These are phyloP conservation scores for Selaginella tamariscina DNA, from an alignment of 75 land plant genomes.

Conservation along the genomic window DNA sequence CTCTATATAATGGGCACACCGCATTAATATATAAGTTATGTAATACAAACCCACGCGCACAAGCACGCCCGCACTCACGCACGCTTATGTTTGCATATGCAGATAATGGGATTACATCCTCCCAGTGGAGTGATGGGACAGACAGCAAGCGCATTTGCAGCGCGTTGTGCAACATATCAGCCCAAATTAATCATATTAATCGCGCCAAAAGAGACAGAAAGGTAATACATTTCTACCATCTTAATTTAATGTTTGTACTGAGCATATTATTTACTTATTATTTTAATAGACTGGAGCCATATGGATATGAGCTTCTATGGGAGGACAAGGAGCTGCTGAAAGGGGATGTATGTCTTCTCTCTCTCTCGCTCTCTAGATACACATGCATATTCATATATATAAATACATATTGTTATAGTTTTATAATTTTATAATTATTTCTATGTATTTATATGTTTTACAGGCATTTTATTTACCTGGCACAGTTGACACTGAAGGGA, in stretches of 20 bases:
- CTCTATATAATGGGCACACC: neutral
- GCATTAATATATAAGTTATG: neutral
- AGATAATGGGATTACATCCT: constrained; percentile 97
- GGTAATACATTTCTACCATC: too few species aligned
- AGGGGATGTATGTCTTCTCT: neutral
- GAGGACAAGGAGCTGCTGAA: neutral
- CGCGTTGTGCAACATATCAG: constrained; percentile 56
- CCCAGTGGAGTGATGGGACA: constrained; percentile 68
- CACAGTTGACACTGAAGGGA: neutral
- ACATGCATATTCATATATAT: neutral
- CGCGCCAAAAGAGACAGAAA: constrained; percentile 70
- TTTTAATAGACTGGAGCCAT: neutral
- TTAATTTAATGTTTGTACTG: too few species aligned
- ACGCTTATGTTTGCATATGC: too few species aligned
- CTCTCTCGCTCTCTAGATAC: neutral
- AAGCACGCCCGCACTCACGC: too few species aligned
- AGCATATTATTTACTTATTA: neutral
- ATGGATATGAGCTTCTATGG: neutral
- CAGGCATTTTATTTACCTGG: neutral
- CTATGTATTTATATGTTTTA: too few species aligned
- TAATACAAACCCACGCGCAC: too few species aligned
- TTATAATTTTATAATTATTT: too few species aligned
- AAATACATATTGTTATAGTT: too few species aligned
- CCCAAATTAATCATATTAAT: constrained; percentile 82
- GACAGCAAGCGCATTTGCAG: constrained; percentile 61